Percentiles rank a stretch among this genome's conserved stretches.
phyloP scores from a whole-genome alignment of 225 moss, liverwort and hornwort species.

The Physcomitrellopsis africana region DNA sequence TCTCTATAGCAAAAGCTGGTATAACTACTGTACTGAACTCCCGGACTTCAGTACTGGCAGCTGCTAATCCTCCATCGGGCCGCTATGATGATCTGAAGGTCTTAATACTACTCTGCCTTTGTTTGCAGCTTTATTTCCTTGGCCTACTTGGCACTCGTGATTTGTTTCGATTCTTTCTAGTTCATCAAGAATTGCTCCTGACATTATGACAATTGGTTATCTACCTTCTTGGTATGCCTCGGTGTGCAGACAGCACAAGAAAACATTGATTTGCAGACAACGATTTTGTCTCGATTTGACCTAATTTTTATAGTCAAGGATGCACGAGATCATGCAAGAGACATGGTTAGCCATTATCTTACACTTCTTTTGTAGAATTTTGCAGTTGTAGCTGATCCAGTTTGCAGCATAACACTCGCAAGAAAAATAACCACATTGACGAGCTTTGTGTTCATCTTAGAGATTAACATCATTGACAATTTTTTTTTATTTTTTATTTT shows the following conservation, averaged over 20 bases:
- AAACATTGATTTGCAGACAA: constrained; percentile 91
- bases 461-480: constrained; percentile 13
- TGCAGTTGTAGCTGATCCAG: not conserved
- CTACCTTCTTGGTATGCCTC: not conserved
- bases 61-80: constrained; percentile 97
- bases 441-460: not conserved
- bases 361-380: constrained; percentile 8
- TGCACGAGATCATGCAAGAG: constrained; percentile 83
- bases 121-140: not conserved
- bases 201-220: constrained; percentile 2
- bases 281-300: constrained; percentile 96
- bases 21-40: constrained; percentile 95
- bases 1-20: constrained; percentile 96
- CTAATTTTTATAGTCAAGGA: constrained; percentile 96
- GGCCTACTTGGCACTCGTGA: not conserved
- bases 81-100: constrained; percentile 98
- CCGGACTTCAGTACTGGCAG: constrained; percentile 88
- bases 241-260: constrained; percentile 91
- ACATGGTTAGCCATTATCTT: constrained; percentile 57
- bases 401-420: not conserved
- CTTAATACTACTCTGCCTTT: not conserved
- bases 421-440: not conserved
- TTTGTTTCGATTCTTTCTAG: not conserved
- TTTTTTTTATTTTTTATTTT: not conserved
- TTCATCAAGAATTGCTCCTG: not conserved